Evolutionary conservation across 1,139 yeast species (phyloP).

Genomic region (Groenewaldozyma sp.): DNA sequence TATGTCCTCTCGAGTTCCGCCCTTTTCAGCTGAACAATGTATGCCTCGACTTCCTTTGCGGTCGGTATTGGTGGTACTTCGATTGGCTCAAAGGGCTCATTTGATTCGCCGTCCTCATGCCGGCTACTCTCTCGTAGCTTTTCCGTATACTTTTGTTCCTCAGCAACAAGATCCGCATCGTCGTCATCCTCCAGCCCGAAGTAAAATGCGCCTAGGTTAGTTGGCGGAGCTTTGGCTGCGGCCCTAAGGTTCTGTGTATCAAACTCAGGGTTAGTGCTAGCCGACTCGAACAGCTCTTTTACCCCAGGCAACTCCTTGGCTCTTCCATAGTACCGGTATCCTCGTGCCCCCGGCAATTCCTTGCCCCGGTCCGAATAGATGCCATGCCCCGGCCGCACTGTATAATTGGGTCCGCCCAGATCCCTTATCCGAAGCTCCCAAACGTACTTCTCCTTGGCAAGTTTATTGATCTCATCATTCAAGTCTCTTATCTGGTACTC

Average conservation of each 20-base stretch:
- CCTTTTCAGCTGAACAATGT: not conserved
- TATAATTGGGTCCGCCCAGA: slow-evolving; percentile 63
- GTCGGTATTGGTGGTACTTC: not conserved
- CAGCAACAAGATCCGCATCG: not conserved
- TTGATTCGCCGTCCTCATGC: not conserved
- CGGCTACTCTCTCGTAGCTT: not conserved
- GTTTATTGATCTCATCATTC: slow-evolving; percentile 65
- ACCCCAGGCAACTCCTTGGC: slow-evolving; percentile 79
- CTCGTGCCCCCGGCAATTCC: slow-evolving; percentile 33
- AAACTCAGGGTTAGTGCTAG: slow-evolving; percentile 10
- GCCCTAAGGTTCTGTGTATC: slow-evolving; percentile 1
- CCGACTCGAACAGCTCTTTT: slow-evolving; percentile 37
- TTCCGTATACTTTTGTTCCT: slow-evolving; percentile 1
- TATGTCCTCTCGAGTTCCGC: not conserved
- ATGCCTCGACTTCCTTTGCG: not conserved
- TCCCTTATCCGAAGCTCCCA: slow-evolving; percentile 72
- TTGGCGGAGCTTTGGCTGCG: not conserved
- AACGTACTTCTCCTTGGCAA: slow-evolving; percentile 55
- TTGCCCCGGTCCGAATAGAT: slow-evolving; percentile 24
- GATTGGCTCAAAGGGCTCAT: not conserved
- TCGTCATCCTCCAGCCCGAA: not conserved
- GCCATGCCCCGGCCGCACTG: slow-evolving; percentile 15
- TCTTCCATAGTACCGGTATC: slow-evolving; percentile 72
- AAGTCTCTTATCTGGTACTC: slow-evolving; percentile 60
- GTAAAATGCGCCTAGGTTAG: not conserved